Evolutionary conservation across 805 yeast genomes (phyloP).

Genomic region (Myxozyma sirexii): DNA sequence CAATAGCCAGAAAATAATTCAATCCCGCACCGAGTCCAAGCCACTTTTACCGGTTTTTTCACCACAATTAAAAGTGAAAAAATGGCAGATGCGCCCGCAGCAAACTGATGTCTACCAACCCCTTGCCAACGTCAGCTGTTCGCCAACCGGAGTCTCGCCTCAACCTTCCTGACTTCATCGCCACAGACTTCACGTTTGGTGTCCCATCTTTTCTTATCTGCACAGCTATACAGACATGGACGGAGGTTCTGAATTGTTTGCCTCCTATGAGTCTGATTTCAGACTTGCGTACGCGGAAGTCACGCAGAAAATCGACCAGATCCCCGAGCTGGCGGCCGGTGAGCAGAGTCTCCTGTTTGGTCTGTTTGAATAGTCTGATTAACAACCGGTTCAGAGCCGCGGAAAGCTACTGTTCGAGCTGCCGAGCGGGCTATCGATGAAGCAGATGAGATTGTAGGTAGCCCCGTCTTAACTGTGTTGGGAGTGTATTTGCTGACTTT

Average conservation of each 20-base stretch:
- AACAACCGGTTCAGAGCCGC: constrained; percentile 50
- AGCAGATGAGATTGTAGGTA: constrained; percentile 62
- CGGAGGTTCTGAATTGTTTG: constrained; percentile 54
- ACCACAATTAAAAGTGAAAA: too few relatives aligned
- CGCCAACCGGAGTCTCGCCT: not conserved
- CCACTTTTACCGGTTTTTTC: too few relatives aligned
- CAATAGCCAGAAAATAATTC: too few relatives aligned
- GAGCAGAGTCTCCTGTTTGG: constrained; percentile 7
- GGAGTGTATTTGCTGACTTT: not conserved
- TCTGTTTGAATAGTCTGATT: not conserved
- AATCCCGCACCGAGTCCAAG: too few relatives aligned
- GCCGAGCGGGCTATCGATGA: constrained; percentile 76
- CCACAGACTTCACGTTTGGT: not conserved
- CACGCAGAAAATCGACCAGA: constrained; percentile 61
- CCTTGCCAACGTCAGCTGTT: not conserved
- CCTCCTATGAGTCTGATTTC: constrained; percentile 70
- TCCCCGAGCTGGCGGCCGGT: constrained; percentile 53
- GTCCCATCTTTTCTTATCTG: not conserved
- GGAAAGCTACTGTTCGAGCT: constrained; percentile 59
- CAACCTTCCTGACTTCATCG: not conserved
- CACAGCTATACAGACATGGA: constrained; percentile 8
- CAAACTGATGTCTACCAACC: not conserved
- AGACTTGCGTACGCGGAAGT: constrained; percentile 72
- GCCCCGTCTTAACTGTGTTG: too few relatives aligned
- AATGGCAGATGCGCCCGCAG: too few relatives aligned